Base-by-base conservation (phyloP, 2,329 filamentous ascomycete genomes). In the Cladosporium sp. region DNA sequence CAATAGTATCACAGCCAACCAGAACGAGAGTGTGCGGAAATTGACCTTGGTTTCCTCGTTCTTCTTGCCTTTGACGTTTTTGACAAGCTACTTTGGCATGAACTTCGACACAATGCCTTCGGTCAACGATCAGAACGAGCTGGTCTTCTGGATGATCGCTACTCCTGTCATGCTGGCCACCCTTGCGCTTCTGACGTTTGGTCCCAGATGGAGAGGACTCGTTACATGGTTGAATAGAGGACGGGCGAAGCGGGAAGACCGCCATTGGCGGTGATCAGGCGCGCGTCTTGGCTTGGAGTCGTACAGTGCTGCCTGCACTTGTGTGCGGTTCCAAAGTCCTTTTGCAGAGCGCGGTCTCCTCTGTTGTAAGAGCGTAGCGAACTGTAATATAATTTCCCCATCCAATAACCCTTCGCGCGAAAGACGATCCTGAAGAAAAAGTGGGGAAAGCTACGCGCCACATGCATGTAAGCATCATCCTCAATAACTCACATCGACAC, bases 11-110 rank as follows among this genome's bases (percentile, higher is more conserved):
- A 86, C 89, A 47, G 88, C 91, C 2, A 87, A 86, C 62, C 92
- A 97, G 73, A 96, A 96, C 72, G 90, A 96, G 74, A 90, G 85
- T 58, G 94, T 97, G 87, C 92, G 90, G 72, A 89, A 93, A 69
- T 80, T 97, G 51, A 95, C 91, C 0, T 80, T 89, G 7, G 89
- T 93, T 15, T 96, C 92, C 14, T 94, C 94, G 63, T 87, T 96
- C 69, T 96, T 96, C 73, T 76, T 96, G 15, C 92, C 92, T 0
- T 74, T 97, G 64, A 96, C 91, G 0, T 96, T 96, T 70, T 78
- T 96, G 64, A 94, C 91, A 3, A 90, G 83, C 52, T 75, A 82
- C 69, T 74, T 78, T 58, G 77, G 77, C 7, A 70, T 73, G 77
- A 96, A 96, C 61, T 96, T 96, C 51, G 67, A 68, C 8, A 54